Evolutionary conservation across 2,329 filamentous ascomycete species (phyloP).

Genomic region (Ophiostoma sp.): DNA sequence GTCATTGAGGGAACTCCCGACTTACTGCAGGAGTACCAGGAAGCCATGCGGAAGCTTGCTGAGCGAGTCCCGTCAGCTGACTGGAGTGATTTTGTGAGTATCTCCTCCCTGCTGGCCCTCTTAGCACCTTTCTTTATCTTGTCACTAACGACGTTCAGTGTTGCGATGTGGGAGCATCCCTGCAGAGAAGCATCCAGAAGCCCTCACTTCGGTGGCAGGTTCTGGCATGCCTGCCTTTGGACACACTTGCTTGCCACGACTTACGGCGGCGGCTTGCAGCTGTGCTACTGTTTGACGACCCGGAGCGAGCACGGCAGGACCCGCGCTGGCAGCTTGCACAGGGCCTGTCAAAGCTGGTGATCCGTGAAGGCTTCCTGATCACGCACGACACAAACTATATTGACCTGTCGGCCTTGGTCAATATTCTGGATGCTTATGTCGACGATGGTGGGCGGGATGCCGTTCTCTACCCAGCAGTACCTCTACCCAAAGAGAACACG

Average conservation of each 20-base stretch:
- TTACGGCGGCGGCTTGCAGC: constrained; percentile 62
- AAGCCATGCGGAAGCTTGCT: constrained; percentile 42
- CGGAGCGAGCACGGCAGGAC: constrained; percentile 38
- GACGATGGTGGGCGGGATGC: constrained; percentile 45
- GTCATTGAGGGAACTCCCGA: constrained; percentile 42
- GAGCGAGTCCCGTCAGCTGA: constrained; percentile 36
- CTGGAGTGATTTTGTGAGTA: constrained; percentile 37
- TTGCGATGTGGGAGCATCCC: constrained; percentile 41
- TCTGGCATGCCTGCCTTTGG: constrained; percentile 54
- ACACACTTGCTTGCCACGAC: constrained; percentile 47
- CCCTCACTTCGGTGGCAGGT: constrained; percentile 51
- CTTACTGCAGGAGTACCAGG: constrained; percentile 38
- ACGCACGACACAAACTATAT: constrained; percentile 59
- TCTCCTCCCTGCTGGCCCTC: not conserved
- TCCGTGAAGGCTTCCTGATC: constrained; percentile 42
- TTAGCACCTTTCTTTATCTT: constrained; percentile 24
- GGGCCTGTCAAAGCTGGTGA: constrained; percentile 40
- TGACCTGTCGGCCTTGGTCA: constrained; percentile 58
- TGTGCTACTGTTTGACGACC: constrained; percentile 54
- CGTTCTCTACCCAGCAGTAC: constrained; percentile 18
- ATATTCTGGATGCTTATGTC: constrained; percentile 68
- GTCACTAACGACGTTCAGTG: constrained; percentile 36
- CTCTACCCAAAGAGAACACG: constrained; percentile 27
- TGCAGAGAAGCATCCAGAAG: constrained; percentile 45
- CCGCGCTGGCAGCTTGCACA: constrained; percentile 38